Evolutionary conservation across 345 rosid species (phyloP).

Genomic region (Angophora floribunda): DNA sequence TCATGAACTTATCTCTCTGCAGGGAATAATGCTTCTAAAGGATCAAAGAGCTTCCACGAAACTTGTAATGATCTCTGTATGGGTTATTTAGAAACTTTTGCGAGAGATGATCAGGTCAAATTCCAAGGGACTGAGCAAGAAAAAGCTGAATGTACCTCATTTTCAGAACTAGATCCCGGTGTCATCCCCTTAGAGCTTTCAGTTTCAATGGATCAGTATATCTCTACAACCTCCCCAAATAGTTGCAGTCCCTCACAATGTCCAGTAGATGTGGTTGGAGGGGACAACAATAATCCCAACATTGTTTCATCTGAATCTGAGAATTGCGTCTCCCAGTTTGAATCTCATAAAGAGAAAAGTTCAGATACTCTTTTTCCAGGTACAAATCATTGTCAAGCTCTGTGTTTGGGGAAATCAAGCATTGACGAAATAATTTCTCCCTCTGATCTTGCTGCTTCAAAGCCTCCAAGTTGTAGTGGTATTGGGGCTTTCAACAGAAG

Average conservation of each 20-base stretch:
- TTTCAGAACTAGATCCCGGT: neutral
- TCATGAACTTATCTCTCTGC: neutral
- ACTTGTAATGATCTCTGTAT: neutral
- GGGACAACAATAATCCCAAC: neutral
- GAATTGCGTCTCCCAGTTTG: neutral
- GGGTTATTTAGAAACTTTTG: neutral
- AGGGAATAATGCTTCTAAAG: slow-evolving; percentile 5
- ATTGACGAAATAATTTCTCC: neutral
- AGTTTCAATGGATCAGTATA: neutral
- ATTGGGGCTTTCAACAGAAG: neutral
- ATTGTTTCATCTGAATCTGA: slow-evolving; percentile 1
- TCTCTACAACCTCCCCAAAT: neutral
- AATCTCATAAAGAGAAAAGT: neutral
- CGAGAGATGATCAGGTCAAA: neutral
- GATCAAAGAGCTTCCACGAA: slow-evolving; percentile 4
- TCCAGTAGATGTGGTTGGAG: neutral
- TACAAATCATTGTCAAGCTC: neutral
- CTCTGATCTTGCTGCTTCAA: neutral
- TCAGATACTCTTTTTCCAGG: neutral
- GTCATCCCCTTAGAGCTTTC: neutral
- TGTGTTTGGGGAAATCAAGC: neutral
- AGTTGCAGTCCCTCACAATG: neutral
- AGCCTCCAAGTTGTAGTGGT: neutral
- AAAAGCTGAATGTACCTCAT: neutral
- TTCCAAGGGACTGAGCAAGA: neutral